Percentiles rank a stretch among this genome's conserved stretches.
phyloP scores from a whole-genome alignment of 78 protist species.

The Pelomyxa schiedti region DNA sequence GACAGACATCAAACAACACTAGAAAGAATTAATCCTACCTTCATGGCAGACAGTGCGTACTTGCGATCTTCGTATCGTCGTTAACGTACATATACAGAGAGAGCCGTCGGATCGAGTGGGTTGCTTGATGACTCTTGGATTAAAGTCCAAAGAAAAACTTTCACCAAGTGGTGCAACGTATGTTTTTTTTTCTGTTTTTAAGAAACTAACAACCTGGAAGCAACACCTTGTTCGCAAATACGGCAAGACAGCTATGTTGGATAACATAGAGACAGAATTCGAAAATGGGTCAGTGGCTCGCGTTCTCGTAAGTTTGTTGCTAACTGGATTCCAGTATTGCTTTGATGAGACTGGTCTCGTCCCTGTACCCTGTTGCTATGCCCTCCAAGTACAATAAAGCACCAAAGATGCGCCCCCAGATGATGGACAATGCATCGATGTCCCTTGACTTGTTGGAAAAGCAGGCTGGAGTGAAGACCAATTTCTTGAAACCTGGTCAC shows the following conservation, averaged over 20 bases:
- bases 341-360: constrained; percentile 35
- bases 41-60: no score
- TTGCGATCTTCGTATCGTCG: neutral
- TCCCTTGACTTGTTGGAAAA: constrained; percentile 29
- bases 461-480: constrained; percentile 31
- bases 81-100: neutral
- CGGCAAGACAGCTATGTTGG: constrained; percentile 18
- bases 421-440: constrained; percentile 41
- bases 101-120: neutral
- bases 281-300: constrained; percentile 8
- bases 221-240: constrained; percentile 3
- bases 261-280: constrained; percentile 19
- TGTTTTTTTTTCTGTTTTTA: no score
- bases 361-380: constrained; percentile 39
- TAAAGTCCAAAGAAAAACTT: constrained; percentile 14
- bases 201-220: constrained; percentile 42
- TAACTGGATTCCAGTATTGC: constrained; percentile 8
- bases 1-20: no score
- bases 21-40: no score
- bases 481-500: constrained; percentile 32
- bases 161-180: constrained; percentile 53
- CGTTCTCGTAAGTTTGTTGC: neutral
- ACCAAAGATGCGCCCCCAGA: constrained; percentile 47
- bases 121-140: neutral
- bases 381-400: constrained; percentile 28